phyloP scores from a whole-genome alignment of 2,329 filamentous ascomycete species.

The Ophiostoma sp. region DNA sequence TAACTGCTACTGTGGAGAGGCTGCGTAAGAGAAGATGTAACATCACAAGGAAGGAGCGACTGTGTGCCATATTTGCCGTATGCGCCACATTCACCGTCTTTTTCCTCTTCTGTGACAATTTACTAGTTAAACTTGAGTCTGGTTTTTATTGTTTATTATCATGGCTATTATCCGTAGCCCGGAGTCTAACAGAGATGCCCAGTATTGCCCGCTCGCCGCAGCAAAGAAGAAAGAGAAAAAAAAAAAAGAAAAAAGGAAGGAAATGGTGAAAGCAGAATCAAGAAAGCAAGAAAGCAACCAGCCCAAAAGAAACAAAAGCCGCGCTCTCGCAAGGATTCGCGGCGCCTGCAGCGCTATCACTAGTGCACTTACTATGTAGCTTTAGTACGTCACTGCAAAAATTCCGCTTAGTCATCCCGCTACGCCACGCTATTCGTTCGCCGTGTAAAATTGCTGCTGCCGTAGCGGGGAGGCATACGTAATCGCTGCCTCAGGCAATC shows the following conservation, averaged over 20 bases:
- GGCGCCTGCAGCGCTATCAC: not conserved
- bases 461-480: constrained; percentile 20
- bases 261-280: no score
- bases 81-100: not conserved
- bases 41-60: not conserved
- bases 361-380: not conserved
- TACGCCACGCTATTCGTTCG: not conserved
- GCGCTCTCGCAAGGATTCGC: not conserved
- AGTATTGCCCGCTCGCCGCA: not conserved
- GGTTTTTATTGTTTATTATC: not conserved
- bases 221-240: not conserved
- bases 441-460: constrained; percentile 1
- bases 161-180: not conserved
- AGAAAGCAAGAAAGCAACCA: not conserved
- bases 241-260: no score
- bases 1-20: constrained; percentile 4
- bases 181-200: not conserved
- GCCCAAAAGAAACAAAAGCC: not conserved
- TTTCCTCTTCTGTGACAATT: not conserved
- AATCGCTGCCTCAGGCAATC: constrained; percentile 21
- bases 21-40: not conserved
- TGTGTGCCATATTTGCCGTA: not conserved
- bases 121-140: not conserved
- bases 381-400: not conserved
- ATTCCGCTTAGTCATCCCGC: not conserved